A percentile compares a stretch with the other conserved stretches of the same genome.
These are phyloP conservation scores for Punica granatum DNA, from an alignment of 345 rosid genomes.

Conservation along the genomic window DNA sequence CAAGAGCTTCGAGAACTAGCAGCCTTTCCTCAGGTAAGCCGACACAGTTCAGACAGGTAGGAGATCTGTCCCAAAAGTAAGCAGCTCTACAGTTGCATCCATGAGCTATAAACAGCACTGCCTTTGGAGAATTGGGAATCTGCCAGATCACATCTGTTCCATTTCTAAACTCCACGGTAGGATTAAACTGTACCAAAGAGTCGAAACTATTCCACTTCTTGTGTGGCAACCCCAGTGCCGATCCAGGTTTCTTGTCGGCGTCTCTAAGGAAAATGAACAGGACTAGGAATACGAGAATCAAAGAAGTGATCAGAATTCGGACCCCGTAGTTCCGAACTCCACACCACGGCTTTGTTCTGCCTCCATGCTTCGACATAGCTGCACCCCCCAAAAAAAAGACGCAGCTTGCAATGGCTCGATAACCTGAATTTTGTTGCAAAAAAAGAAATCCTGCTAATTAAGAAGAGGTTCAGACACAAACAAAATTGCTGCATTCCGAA, in stretches of 20 bases:
- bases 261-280: conserved; percentile 21
- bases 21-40: conserved; percentile 83
- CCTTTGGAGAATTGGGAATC: conserved; percentile 71
- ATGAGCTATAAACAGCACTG: conserved; percentile 77
- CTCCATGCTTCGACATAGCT: conserved; percentile 60
- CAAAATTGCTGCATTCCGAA: neutral
- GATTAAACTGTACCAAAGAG: conserved; percentile 26
- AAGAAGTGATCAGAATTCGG: conserved; percentile 19
- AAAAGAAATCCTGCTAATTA: no score
- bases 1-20: conserved; percentile 55
- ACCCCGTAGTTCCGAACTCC: conserved; percentile 23
- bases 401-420: neutral
- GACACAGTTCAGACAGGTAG: conserved; percentile 48
- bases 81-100: conserved; percentile 79
- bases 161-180: conserved; percentile 51
- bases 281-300: conserved; percentile 25
- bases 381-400: conserved; percentile 6
- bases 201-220: conserved; percentile 33
- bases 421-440: neutral
- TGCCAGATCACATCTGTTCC: conserved; percentile 74
- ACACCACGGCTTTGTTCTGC: conserved; percentile 31
- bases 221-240: conserved; percentile 14
- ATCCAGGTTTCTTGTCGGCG: conserved; percentile 17
- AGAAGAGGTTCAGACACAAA: neutral
- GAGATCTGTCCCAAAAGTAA: conserved; percentile 81